Base-by-base conservation (phyloP, 768 basidiomycete species). In the Mycena chlorophos region DNA sequence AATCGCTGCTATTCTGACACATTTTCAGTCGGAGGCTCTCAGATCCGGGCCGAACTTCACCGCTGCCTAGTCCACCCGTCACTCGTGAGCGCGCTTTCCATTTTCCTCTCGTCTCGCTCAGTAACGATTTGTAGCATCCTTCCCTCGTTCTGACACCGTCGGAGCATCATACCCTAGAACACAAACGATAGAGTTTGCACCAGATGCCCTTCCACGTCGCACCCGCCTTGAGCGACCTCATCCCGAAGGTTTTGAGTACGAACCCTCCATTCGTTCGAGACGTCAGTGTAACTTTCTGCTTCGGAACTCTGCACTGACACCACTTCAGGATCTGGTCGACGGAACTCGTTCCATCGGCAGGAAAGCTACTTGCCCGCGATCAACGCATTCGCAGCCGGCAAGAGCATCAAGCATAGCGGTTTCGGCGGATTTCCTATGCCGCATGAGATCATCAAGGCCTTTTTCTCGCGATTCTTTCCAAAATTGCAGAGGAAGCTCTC, bases 391-490 rank as follows among this genome's bases (percentile, higher is more conserved):
- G 10, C 60, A 30, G 23, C 60, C 66, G 22, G 52, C 45, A 65
- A 52, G 45, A 61, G 63, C 29, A 61, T 65, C 17, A 80, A 74
- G 62, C 71, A 81, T 55, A 74, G 74, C 38, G 83, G 74, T 17
- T 85, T 87, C 51, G 89, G 89, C 26, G 88, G 88, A 2, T 91
- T 90, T 67, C 88, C 89, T 1, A 86, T 86, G 77, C 87, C 87
- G 0, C 78, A 77, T 65, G 68, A 79, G 51, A 71, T 90, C 26
- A 54, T 86, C 13, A 78, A 73, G 3, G 69, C 65, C 10, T 56
- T 88, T 1, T 70, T 92, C 26, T 59, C 72, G 10, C 73, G 73
- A 23, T 68, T 87, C 28, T 90, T 94, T 49, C 95, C 94, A 0
- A 69, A 78, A 6, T 55, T 87, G 20, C 72, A 82, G 38, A 78